Conservation (phyloP, 352 stramenopile species). For the Phytopythium litorale region DNA sequence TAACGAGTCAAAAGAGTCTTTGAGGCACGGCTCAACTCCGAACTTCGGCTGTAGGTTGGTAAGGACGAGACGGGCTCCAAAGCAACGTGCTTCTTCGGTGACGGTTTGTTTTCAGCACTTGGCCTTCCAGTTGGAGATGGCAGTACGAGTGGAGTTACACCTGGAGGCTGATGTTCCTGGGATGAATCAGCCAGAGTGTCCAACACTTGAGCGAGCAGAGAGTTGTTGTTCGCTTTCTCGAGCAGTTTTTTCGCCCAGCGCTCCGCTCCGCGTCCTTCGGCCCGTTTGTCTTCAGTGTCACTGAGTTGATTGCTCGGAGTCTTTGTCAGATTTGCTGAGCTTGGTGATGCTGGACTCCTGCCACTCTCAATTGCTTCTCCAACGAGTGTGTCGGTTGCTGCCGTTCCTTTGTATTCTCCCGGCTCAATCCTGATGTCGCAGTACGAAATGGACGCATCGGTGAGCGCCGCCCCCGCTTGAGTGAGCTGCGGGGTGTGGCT, state of each 20-base stretch:
- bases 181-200: slow-evolving; percentile 45
- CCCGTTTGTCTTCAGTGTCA: slow-evolving; percentile 3
- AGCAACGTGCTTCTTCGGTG: slow-evolving; percentile 6
- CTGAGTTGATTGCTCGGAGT: slow-evolving; percentile 15
- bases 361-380: slow-evolving; percentile 8
- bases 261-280: slow-evolving; percentile 26
- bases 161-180: slow-evolving; percentile 7
- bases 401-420: slow-evolving; percentile 12
- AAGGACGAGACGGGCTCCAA: neutral
- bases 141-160: slow-evolving; percentile 1
- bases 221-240: slow-evolving; percentile 46
- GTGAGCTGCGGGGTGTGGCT: slow-evolving; percentile 24
- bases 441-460: slow-evolving; percentile 63
- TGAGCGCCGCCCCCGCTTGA: slow-evolving; percentile 19
- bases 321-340: neutral
- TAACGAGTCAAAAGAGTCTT: slow-evolving; percentile 82
- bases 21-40: slow-evolving; percentile 75
- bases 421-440: slow-evolving; percentile 51
- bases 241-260: slow-evolving; percentile 62
- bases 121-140: neutral
- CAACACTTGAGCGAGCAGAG: slow-evolving; percentile 50
- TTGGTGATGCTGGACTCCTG: slow-evolving; percentile 14
- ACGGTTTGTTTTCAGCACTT: neutral
- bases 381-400: neutral
- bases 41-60: slow-evolving; percentile 12